phyloP scores from a whole-genome alignment of 805 yeast genomes.

The Monosporozyma solicola region DNA sequence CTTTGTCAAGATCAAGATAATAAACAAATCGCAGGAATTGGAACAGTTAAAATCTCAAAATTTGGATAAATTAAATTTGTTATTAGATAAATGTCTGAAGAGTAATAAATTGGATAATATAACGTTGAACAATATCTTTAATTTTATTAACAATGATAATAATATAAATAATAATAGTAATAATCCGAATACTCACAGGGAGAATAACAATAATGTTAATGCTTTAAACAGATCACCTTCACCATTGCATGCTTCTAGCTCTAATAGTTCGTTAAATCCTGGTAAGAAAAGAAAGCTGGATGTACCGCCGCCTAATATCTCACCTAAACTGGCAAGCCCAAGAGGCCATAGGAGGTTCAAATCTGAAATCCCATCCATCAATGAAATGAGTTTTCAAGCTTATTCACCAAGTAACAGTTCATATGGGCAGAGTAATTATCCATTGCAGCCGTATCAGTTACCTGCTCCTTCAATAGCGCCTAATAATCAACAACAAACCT shows the following conservation, averaged over 20 bases:
- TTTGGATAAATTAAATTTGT: constrained; percentile 10
- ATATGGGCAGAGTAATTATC: neutral
- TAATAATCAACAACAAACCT: neutral
- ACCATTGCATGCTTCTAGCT: constrained; percentile 2
- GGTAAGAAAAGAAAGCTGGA: constrained; percentile 5
- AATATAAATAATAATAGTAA: neutral
- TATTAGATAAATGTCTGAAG: constrained; percentile 15
- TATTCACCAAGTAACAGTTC: constrained; percentile 2
- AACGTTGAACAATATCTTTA: constrained; percentile 11
- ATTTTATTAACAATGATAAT: neutral
- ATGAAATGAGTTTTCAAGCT: constrained; percentile 2
- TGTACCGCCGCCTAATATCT: neutral
- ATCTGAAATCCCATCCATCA: constrained; percentile 11
- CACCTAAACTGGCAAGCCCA: constrained; percentile 9
- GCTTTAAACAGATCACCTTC: constrained; percentile 4
- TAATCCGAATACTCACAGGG: neutral
- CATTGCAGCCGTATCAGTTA: constrained; percentile 2
- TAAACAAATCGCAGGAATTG: constrained; percentile 12
- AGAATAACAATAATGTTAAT: constrained; percentile 1
- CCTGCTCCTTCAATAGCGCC: neutral
- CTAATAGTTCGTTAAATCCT: neutral
- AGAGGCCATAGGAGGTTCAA: constrained; percentile 10
- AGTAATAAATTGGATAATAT: constrained; percentile 13
- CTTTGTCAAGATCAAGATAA: constrained; percentile 13
- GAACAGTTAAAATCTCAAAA: constrained; percentile 16